Evolutionary conservation across 202 grass and related monocot genomes (phyloP).

Genomic region (Musa balbisiana): DNA sequence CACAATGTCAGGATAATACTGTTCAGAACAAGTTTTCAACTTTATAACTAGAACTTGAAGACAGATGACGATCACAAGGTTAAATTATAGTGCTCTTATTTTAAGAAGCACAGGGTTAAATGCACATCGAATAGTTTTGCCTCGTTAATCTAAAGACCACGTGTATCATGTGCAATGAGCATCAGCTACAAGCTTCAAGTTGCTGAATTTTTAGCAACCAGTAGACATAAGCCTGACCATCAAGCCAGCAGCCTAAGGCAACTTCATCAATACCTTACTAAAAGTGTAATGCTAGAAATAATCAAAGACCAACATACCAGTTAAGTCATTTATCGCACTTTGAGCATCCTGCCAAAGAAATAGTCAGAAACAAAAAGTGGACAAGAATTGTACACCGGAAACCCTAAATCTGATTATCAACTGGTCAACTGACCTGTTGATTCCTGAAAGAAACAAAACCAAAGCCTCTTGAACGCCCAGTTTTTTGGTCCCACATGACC

Average conservation of each 20-base stretch:
- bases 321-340: conserved; percentile 11
- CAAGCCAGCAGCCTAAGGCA: not conserved
- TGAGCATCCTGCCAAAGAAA: conserved; percentile 1
- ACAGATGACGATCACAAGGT: no score
- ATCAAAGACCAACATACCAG: not conserved
- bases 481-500: conserved; percentile 6
- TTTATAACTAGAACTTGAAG: not conserved
- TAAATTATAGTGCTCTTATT: no score
- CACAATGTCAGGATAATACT: not conserved
- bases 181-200: no score
- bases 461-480: conserved; percentile 7
- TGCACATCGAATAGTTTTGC: no score
- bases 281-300: not conserved
- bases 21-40: not conserved
- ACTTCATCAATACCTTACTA: not conserved
- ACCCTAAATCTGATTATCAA: not conserved
- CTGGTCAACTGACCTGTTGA: not conserved
- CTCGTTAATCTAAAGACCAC: no score
- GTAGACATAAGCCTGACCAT: not conserved
- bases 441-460: conserved; percentile 11
- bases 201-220: no score
- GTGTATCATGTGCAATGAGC: no score
- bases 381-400: not conserved
- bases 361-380: not conserved
- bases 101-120: no score